Evolutionary conservation across 345 rosid genomes (phyloP), one percentile per base, ranked within the genome.

Genomic region (Sonneratia alba): DNA sequence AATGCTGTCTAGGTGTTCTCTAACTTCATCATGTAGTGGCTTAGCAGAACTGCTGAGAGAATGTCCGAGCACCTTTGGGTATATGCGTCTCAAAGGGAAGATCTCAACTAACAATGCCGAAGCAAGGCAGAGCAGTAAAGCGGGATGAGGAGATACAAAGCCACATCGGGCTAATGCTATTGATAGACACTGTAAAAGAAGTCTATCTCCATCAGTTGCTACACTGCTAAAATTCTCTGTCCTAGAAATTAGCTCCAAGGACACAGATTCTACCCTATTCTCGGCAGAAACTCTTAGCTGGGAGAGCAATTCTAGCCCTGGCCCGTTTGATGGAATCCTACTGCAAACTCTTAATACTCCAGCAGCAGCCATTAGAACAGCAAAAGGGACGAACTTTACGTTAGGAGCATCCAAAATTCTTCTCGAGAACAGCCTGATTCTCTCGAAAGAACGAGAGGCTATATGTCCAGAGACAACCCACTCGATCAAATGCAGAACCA

Each of bases 131-230:
- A 83, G 22, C 64, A 87, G 83, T 45, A 95, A 67, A 75, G 92
- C 78, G 57, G 78, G 75, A 47, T 79, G 77, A 51, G 85, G 75
- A 77, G 93, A 85, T 43, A 88, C 77, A 12, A 86, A 24, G 67
- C 93, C 91, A 80, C 90, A 79, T 75, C 96, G 88, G 80, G 97
- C 97, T 75, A 90, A 75, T 32, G 94, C 90, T 76, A 95, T 75
- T 48, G 92, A 85, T 67, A 86, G 68, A 71, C 91, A 89, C 78
- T 83, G 88, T 74, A 88, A 79, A 74, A 90, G 68, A 56, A 85
- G 81, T 71, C 79, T 77, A 72, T 79, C 77, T 3, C 51, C 36
- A 80, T 85, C 78, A 74, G 70, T 67, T 27, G 61, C 73, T 38
- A 56, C 66, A 72, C 68, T 59, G 61, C 71, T 61, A 65, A 74